Evolutionary conservation across 2,329 filamentous ascomycete genomes (phyloP).

Genomic region (Aureobasidium subglaciale): DNA sequence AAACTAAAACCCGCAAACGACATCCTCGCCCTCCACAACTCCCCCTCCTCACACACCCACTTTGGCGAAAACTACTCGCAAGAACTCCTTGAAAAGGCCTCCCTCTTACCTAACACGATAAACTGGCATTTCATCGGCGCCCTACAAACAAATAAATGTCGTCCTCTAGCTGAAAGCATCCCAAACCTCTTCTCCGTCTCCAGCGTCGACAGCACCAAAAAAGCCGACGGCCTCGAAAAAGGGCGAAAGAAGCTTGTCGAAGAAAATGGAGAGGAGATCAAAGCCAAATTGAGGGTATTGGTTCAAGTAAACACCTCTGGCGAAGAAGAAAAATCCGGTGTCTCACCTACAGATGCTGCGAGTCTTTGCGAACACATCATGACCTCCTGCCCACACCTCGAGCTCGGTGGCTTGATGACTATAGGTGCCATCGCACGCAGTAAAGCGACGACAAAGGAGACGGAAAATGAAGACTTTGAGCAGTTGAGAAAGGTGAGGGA

Average conservation of each 20-base stretch:
- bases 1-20: slow-evolving; percentile 93
- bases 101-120: slow-evolving; percentile 66
- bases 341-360: slow-evolving; percentile 57
- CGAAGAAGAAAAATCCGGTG: slow-evolving; percentile 78
- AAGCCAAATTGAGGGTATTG: slow-evolving; percentile 58
- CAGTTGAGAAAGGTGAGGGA: slow-evolving; percentile 63
- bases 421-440: slow-evolving; percentile 91
- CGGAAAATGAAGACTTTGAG: slow-evolving; percentile 87
- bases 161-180: slow-evolving; percentile 70
- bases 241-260: slow-evolving; percentile 57
- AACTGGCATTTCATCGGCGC: slow-evolving; percentile 97
- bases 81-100: slow-evolving; percentile 80
- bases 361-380: slow-evolving; percentile 63
- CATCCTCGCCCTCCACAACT: slow-evolving; percentile 72
- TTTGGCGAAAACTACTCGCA: slow-evolving; percentile 91
- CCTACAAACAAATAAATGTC: slow-evolving; percentile 90
- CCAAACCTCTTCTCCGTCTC: slow-evolving; percentile 88
- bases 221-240: slow-evolving; percentile 73
- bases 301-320: slow-evolving; percentile 95
- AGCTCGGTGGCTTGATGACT: slow-evolving; percentile 84
- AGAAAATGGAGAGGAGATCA: slow-evolving; percentile 25
- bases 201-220: slow-evolving; percentile 81
- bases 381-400: slow-evolving; percentile 63
- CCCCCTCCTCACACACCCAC: slow-evolving; percentile 51
- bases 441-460: slow-evolving; percentile 60